Base-by-base conservation (phyloP, 2,329 filamentous ascomycete species). In the Geosmithia flava region DNA sequence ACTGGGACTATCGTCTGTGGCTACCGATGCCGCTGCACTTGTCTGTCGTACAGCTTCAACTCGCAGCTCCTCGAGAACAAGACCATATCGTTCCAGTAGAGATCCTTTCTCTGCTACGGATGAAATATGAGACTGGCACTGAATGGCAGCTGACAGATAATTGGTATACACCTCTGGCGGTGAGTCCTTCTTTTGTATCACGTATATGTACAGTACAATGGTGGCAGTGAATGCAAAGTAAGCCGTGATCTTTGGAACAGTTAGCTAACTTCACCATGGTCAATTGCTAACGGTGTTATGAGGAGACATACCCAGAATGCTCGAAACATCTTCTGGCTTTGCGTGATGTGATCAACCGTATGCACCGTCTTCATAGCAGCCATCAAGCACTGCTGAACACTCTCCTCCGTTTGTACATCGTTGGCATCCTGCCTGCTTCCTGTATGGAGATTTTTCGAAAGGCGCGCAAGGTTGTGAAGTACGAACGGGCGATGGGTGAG, bases 171-270 rank as follows among this genome's bases (percentile, higher is more conserved):
- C 55, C 27, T 59, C 56, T 37, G 56, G 51, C 3, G 57, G 53
- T 3, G 55, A 50, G 3, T 56, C 52, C 1, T 60, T 52, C 29
- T 65, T 56, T 42, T 69, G 68, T 8, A 72, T 71, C 3, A 63
- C 62, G 40, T 67, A 68, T 3, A 72, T 63, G 48, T 72, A 72
- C 2, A 72, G 55, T 1, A 71, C 60, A 1, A 69, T 65, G 2
- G 69, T 64, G 0, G 69, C 69, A 11, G 59, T 69, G 43, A 71
- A 72, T 1, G 64, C 68, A 48, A 67, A 68, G 48, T 72, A 72
- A 23, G 67, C 66, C 1, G 59, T 62, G 44, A 65, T 63, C 61
- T 64, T 11, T 10, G n/a, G 20, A 20, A 5, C 7, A 20, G 44
- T 33, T 15, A 39, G 30, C 19, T 27, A 8, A 27, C 8, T 27